Evolutionary conservation across 371 early-diverging fungal species (phyloP), one percentile per base, ranked within the genome.

Genomic region (Syncephalastrum sp.): DNA sequence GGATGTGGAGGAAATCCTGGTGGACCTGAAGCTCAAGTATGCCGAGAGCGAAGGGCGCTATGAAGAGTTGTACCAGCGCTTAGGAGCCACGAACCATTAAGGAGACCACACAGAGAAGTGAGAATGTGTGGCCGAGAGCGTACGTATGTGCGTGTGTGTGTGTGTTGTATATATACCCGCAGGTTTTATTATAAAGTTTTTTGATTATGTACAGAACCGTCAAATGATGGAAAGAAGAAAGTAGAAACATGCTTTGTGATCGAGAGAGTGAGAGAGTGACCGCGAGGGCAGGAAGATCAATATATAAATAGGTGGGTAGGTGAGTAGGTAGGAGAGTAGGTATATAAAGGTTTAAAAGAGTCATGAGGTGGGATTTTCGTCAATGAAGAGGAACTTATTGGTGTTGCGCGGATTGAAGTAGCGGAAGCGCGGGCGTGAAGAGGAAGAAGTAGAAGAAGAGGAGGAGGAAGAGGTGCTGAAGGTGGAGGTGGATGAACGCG

Each of bases 1-100:
- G 45, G 69, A 83, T 49, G 56, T 90, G 60, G 87, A 91, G 65
- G 79, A 72, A 4, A 63, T 78, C 50, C 54, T 94, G 53, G 72
- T 85, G 8, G 82, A 78, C 59, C 77, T 82, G 44, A 89, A 90
- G 65, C 68, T 82, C 62, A 70, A 81, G 59, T 86, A 84, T 53
- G 91, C 87, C 6, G 87, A 91, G 63, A 77, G 78, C 53, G 93
- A 91, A 65, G 84, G 79, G 57, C 82, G 83, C 45, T 66, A 85
- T 41, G 85, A 82, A 43, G 50, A 56, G 4, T 57, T 89, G 60
- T 56, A 66, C 12, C 75, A 78, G 50, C 80, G 84, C 56, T 65
- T 84, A 47, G 38, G 38, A 8, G 38, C 38, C 2, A 33, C 38
- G 38, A 12, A 10, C 10, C 38, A 33, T 12, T 33, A 33, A 33